phyloP scores from a whole-genome alignment of 2,329 filamentous ascomycete species.

The Salinomyces thailandicus region DNA sequence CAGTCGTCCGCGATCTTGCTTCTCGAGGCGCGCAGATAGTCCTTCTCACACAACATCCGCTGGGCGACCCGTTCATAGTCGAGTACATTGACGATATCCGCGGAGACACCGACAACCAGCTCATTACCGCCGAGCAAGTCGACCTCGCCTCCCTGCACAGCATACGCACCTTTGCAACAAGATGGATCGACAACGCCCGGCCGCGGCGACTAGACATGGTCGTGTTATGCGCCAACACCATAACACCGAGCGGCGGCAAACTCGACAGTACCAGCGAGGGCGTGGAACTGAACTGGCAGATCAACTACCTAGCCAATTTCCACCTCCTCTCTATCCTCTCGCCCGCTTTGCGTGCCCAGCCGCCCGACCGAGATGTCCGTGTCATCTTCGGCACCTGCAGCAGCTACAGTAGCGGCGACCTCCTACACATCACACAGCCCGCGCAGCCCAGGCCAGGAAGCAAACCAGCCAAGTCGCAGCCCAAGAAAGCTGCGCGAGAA shows the following conservation, averaged over 20 bases:
- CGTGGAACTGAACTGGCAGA: constrained; percentile 80
- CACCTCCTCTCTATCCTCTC: constrained; percentile 85
- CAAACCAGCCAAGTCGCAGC: constrained; percentile 46
- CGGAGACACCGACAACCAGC: constrained; percentile 61
- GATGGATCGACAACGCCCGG: constrained; percentile 94
- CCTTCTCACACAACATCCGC: constrained; percentile 71
- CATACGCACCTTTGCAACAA: constrained; percentile 85
- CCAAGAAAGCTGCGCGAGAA: not conserved
- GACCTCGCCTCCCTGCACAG: constrained; percentile 82
- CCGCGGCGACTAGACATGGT: constrained; percentile 83
- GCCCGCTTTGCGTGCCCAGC: constrained; percentile 81
- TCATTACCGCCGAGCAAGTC: constrained; percentile 93
- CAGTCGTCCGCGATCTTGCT: constrained; percentile 64
- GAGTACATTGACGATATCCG: constrained; percentile 90
- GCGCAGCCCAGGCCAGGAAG: constrained; percentile 24
- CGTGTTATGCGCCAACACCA: constrained; percentile 70
- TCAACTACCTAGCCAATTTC: constrained; percentile 94
- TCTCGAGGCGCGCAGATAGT: constrained; percentile 78
- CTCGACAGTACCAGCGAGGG: constrained; percentile 60
- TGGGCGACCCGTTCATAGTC: constrained; percentile 76
- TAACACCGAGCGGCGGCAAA: constrained; percentile 57
- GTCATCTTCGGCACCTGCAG: constrained; percentile 80
- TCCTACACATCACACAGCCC: constrained; percentile 46
- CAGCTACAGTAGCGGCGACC: constrained; percentile 69
- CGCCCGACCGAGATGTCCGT: constrained; percentile 84